Conservation (phyloP, 176 grass and related monocot species). For the Oryza officinalis region DNA sequence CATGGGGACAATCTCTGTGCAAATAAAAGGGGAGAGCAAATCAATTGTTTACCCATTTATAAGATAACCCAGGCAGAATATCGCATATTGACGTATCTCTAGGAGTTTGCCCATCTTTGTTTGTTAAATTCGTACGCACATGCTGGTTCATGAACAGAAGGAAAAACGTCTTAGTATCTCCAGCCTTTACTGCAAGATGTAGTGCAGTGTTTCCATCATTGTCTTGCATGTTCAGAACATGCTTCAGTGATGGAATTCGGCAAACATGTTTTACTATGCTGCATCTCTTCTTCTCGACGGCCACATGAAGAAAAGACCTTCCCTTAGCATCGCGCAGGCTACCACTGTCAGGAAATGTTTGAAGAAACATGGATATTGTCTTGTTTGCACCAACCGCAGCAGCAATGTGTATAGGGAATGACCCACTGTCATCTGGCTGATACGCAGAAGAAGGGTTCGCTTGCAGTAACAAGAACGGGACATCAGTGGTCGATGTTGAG, state of each 20-base stretch:
- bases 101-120: slow-evolving; percentile 31
- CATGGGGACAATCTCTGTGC: background rate
- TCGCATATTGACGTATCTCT: slow-evolving; percentile 3
- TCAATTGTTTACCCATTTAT: too few species aligned
- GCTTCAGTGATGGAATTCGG: background rate
- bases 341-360: background rate
- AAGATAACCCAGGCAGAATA: background rate
- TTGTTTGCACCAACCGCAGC: too few species aligned
- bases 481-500: background rate
- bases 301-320: slow-evolving; percentile 14
- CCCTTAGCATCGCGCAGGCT: background rate
- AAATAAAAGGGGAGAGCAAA: background rate
- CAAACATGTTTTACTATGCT: background rate
- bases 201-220: slow-evolving; percentile 43
- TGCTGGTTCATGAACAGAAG: slow-evolving; percentile 10
- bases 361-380: too few species aligned
- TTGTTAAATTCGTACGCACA: slow-evolving; percentile 23
- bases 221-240: slow-evolving; percentile 40
- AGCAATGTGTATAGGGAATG: too few species aligned
- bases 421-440: background rate
- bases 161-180: background rate
- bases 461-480: background rate
- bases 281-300: background rate
- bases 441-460: background rate
- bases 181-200: slow-evolving; percentile 21